Base-by-base conservation (phyloP, 495 filamentous ascomycete species). In the Terfezia boudieri region DNA sequence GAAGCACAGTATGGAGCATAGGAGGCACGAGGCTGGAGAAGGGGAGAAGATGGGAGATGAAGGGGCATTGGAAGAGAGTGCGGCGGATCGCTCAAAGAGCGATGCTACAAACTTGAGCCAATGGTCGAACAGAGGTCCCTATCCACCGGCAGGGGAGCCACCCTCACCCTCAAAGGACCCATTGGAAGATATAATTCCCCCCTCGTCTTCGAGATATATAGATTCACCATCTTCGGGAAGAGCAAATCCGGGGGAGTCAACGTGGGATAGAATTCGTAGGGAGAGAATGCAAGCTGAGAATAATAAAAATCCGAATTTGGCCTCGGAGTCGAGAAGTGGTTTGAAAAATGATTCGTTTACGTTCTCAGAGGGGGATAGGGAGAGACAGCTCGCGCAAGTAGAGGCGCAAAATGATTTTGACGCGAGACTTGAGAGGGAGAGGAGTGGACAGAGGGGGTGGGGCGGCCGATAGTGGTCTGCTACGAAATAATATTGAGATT, bases 401-500 rank as follows among this genome's bases (percentile, higher is more conserved):
- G 68, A 76, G 58, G 72, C 73, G 53, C 74, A 77, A 64, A 68
- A 60, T 53, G 70, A 74, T 37, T 76, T 77, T 61, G 74, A 77
- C 60, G 68, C 65, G 36, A 58, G 66, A 23, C 60, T 77, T 22
- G 74, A 76, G 58, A 61, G 62, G 55, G 74, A 77, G 54, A 53
- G 71, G 52, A 62, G 54, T 22, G 71, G 69, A 2, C 26, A 32
- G 26, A 32, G 26, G 26, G 26, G 26, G 4, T 32, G 26, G 26
- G 26, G 26, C 26, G 4, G 26, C 7, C 26, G 26, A 32, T 32
- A 32, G 26, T 32, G 26, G 26, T 4, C 26, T 32, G 26, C 26
- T 32, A 7, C 26, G 26, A 32, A 7, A 32, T 32, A 32, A 32
- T 32, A 1, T 7, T 1, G 26, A 32, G 26, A 4, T 32, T 32